Percentiles rank a stretch among this genome's conserved stretches.
phyloP scores from a whole-genome alignment of 306 rosid species.

The Calophaca sinica region DNA sequence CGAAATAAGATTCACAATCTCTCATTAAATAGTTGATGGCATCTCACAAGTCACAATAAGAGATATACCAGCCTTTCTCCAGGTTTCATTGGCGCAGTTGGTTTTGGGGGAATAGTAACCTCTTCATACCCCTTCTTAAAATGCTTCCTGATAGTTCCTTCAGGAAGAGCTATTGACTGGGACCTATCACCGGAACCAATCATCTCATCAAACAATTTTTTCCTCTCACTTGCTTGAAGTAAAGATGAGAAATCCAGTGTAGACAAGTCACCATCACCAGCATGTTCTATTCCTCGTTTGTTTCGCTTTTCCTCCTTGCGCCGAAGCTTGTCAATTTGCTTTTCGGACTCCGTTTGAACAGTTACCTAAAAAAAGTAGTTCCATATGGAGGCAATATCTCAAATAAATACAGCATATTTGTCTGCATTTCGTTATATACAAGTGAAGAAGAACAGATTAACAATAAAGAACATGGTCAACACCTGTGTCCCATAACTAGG shows the following conservation, averaged over 20 bases:
- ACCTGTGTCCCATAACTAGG: slow-evolving; percentile 99
- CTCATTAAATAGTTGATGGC: slow-evolving; percentile 36
- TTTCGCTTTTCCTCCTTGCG: slow-evolving; percentile 95
- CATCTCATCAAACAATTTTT: slow-evolving; percentile 71
- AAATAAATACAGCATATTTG: slow-evolving; percentile 23
- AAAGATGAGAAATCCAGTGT: slow-evolving; percentile 74
- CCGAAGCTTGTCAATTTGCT: slow-evolving; percentile 93
- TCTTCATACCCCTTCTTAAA: slow-evolving; percentile 80
- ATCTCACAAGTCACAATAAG: slow-evolving; percentile 46
- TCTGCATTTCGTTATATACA: slow-evolving; percentile 20
- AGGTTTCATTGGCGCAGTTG: slow-evolving; percentile 91
- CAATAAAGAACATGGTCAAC: slow-evolving; percentile 32
- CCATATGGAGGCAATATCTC: slow-evolving; percentile 18
- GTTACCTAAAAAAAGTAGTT: slow-evolving; percentile 67
- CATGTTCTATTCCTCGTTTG: slow-evolving; percentile 77
- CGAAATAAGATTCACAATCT: slow-evolving; percentile 26
- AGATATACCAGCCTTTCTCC: slow-evolving; percentile 90
- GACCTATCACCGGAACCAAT: slow-evolving; percentile 73
- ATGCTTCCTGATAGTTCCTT: slow-evolving; percentile 89
- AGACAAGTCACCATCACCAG: slow-evolving; percentile 73
- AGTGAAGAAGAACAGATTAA: slow-evolving; percentile 36
- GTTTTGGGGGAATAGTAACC: slow-evolving; percentile 84
- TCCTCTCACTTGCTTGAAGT: slow-evolving; percentile 89
- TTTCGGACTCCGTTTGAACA: slow-evolving; percentile 88
- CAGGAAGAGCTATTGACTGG: slow-evolving; percentile 80